phyloP scores from a whole-genome alignment of 352 stramenopile species.

The Pythium graminicola region DNA sequence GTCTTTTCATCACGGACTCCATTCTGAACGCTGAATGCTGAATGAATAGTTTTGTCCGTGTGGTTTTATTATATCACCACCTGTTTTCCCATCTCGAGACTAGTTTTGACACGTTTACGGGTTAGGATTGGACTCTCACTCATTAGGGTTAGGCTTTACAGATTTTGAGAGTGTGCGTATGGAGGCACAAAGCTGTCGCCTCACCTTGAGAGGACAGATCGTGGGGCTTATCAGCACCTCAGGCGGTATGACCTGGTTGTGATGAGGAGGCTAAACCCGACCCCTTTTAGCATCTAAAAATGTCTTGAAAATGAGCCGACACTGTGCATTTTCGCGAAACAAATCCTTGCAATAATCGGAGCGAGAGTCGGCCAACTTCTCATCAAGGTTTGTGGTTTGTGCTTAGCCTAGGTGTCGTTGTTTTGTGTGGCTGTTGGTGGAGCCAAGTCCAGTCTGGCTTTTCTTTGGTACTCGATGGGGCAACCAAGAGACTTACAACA shows the following conservation, averaged over 20 bases:
- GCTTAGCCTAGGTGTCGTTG: neutral
- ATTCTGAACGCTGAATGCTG: neutral
- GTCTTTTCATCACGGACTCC: no score
- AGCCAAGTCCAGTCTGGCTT: slow-evolving; percentile 17
- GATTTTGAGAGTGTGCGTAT: neutral
- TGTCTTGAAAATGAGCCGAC: no score
- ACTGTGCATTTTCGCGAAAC: no score
- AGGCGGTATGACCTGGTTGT: neutral
- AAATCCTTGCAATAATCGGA: no score
- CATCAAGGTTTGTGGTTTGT: neutral
- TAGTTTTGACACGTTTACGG: neutral
- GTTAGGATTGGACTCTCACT: neutral
- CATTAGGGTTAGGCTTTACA: neutral
- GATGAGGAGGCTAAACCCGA: neutral
- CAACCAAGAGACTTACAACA: slow-evolving; percentile 18
- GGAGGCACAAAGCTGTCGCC: slow-evolving; percentile 8
- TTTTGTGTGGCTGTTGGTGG: neutral
- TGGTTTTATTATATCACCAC: no score
- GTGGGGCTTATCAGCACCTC: no score
- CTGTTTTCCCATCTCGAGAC: no score
- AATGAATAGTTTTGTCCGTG: neutral
- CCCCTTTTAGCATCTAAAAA: neutral
- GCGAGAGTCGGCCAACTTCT: neutral
- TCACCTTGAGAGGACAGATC: no score
- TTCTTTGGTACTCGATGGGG: slow-evolving; percentile 20